A percentile compares a stretch with the other conserved stretches of the same genome.
Conservation (phyloP, 1,139 yeast species). For the Sugiyamaella pinicola region DNA sequence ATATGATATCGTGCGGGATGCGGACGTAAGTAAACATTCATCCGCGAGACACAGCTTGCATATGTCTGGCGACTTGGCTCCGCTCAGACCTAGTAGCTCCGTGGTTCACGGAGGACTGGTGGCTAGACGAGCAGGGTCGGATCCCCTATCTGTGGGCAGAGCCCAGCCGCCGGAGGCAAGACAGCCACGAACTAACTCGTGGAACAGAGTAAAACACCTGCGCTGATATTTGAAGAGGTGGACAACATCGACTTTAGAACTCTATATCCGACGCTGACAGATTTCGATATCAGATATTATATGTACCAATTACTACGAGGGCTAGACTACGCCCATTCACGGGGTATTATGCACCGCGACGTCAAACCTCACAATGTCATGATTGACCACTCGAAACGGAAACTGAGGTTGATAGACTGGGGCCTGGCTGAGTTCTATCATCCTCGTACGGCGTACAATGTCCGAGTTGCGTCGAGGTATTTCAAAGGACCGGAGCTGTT, state of each 20-base stretch:
- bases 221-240: conserved; percentile 82
- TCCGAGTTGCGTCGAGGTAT: conserved; percentile 91
- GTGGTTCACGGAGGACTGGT: too few species aligned
- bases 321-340: conserved; percentile 84
- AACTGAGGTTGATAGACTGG: conserved; percentile 87
- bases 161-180: too few species aligned
- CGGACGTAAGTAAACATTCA: conserved; percentile 52
- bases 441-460: conserved; percentile 87
- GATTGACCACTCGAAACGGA: conserved; percentile 78
- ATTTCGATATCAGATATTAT: conserved; percentile 76
- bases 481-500: conserved; percentile 93
- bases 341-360: conserved; percentile 96
- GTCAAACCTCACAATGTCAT: conserved; percentile 96
- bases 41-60: too few species aligned
- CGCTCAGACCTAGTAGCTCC: too few species aligned
- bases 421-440: conserved; percentile 95
- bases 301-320: conserved; percentile 84
- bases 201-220: conserved; percentile 79
- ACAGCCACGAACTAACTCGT: conserved; percentile 7
- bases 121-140: too few species aligned
- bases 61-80: too few species aligned
- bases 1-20: conserved; percentile 81
- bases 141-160: too few species aligned
- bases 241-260: conserved; percentile 84
- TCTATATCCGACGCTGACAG: conserved; percentile 79